Conservation (phyloP, 75 land plant species). For the Pinus tabuliformis region DNA sequence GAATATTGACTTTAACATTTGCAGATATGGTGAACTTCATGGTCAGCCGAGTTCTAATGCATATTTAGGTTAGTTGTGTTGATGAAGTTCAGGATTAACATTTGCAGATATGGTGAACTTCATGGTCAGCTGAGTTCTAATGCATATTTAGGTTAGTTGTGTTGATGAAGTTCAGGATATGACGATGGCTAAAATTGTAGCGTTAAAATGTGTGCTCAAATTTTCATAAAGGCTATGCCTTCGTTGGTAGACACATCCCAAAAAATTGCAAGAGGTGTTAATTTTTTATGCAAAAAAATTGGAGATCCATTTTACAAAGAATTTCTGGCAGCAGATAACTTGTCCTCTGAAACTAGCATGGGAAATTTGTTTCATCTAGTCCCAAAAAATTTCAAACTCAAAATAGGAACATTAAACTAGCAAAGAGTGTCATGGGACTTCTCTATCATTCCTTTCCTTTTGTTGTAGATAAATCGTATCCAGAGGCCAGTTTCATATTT, state of each 20-base stretch:
- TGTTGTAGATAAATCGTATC: slow-evolving; percentile 43
- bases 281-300: slow-evolving; percentile 64
- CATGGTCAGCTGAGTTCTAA: slow-evolving; percentile 30
- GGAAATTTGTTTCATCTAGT: slow-evolving; percentile 35
- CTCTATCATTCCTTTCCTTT: slow-evolving; percentile 52
- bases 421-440: slow-evolving; percentile 53
- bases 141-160: slow-evolving; percentile 35
- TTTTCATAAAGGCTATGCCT: slow-evolving; percentile 50
- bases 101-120: slow-evolving; percentile 39
- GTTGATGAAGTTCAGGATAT: slow-evolving; percentile 83
- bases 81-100: slow-evolving; percentile 70
- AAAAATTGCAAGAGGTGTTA: slow-evolving; percentile 67
- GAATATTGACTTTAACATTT: slow-evolving; percentile 50
- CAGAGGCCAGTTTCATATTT: slow-evolving; percentile 54
- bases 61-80: slow-evolving; percentile 40
- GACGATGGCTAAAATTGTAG: slow-evolving; percentile 55
- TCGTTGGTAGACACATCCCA: slow-evolving; percentile 83
- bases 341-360: slow-evolving; percentile 9
- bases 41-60: slow-evolving; percentile 20
- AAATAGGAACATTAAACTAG: slow-evolving; percentile 37
- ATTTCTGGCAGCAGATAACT: slow-evolving; percentile 23
- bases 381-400: slow-evolving; percentile 63
- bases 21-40: slow-evolving; percentile 57
- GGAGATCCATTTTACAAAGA: slow-evolving; percentile 49
- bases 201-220: slow-evolving; percentile 58